Base-by-base conservation (phyloP, 345 rosid species). In the Brassica carinata region DNA sequence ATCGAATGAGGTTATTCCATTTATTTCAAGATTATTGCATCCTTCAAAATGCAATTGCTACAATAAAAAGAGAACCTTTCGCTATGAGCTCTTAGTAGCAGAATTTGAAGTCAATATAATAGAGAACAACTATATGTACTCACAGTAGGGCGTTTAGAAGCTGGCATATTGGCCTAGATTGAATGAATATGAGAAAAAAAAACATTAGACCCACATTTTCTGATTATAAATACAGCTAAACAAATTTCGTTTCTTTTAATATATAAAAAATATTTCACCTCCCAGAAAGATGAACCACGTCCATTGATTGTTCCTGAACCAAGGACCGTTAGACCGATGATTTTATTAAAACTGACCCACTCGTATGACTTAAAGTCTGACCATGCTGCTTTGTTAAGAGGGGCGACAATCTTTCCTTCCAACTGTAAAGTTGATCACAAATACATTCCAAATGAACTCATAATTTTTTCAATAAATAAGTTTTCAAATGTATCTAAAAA, bases 1-100 rank as follows among this genome's bases (percentile, higher is more conserved):
- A 67, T 89, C 77, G 2, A 77, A 0, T 5, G 81, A 82, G 0
- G 72, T 80, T 67, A 89, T 64, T 69, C 86, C 92, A 10, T 0
- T n/a, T 13, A 86, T 59, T n/a, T 5, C 4, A 48, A 81, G 74
- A 58, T 79, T 40, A 2, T 61, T 64, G 77, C 87, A 88, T 2
- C 17, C 3, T 5, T n/a, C 0, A 45, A 88, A 79, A 17, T 64
- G 7, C 62, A 85, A 18, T 58, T 83, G 84, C 90, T 84, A 51
- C 36, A 19, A 58, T 5, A 19, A 70, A 7, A 45, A 2, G 0
- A 8, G 14, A 65, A 63, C 19, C 5, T 40, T 27, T 19, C 10
- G 7, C 18, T 2, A 69, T 67, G 3, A 63, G 4, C 1, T 26
- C 33, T 79, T 18, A 2, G 5, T 61, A 19, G 14, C 13, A 30